Conservation (phyloP, 768 basidiomycete genomes). For the Lactarius hengduanensis region DNA sequence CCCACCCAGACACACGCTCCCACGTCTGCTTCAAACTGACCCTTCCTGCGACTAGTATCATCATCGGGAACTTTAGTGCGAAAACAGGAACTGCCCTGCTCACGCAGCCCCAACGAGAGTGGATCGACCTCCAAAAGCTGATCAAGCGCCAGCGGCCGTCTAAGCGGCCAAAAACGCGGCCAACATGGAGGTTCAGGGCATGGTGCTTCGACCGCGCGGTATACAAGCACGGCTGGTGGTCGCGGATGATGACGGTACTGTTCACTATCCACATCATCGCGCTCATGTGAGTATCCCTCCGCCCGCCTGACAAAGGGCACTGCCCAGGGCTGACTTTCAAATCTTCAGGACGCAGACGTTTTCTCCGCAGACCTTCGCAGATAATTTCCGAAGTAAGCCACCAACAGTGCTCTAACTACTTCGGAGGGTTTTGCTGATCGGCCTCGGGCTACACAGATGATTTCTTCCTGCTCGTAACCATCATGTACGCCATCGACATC, state of each 20-base stretch:
- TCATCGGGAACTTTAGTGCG: slow-evolving; percentile 89
- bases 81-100: slow-evolving; percentile 85
- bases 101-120: slow-evolving; percentile 85
- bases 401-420: background rate
- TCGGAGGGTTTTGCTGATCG: slow-evolving; percentile 8
- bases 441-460: slow-evolving; percentile 48
- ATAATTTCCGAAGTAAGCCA: slow-evolving; percentile 59
- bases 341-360: slow-evolving; percentile 75
- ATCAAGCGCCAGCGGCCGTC: slow-evolving; percentile 86
- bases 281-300: slow-evolving; percentile 59
- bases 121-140: slow-evolving; percentile 90
- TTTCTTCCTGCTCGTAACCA: slow-evolving; percentile 72
- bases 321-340: background rate
- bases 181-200: slow-evolving; percentile 51
- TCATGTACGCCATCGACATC: slow-evolving; percentile 76
- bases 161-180: slow-evolving; percentile 67
- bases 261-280: slow-evolving; percentile 80
- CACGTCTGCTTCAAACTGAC: background rate
- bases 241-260: slow-evolving; percentile 69
- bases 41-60: slow-evolving; percentile 60
- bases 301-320: background rate
- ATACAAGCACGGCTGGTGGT: slow-evolving; percentile 93
- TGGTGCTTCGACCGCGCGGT: slow-evolving; percentile 96
- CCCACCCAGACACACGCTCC: background rate
- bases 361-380: slow-evolving; percentile 46